Base-by-base conservation (phyloP, 2,329 filamentous ascomycete genomes). In the Ambrosiella xylebori region DNA sequence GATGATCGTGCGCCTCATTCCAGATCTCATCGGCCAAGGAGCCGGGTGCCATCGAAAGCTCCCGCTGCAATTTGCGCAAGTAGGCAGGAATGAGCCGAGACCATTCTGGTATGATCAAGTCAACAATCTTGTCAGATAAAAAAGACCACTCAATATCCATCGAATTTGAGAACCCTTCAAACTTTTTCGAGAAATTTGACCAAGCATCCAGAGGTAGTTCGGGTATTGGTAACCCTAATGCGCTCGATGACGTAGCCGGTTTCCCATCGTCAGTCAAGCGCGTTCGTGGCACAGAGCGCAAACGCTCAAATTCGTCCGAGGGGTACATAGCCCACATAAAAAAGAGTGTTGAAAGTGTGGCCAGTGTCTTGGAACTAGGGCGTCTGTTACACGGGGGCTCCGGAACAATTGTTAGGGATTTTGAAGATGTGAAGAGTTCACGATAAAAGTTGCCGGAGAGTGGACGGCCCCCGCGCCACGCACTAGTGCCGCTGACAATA, bases 1-100 rank as follows among this genome's bases (percentile, higher is more conserved):
- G 75, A 0, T 89, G 81, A 66, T 97, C 87, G 17, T 89, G 86
- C 0, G 93, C 88, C 65, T 97, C 91, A 62, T 77, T 75, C 93
- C 93, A 97, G 60, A 98, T 93, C 64, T 96, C 87, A 66, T 94
- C 85, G 11, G 91, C 88, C 47, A 98, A 73, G 0, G 89, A 95
- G 1, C 89, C 91, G 0, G 88, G 86, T 0, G 85, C 81, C 81
- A 93, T 85, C 39, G 88, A 93, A 13, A 96, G 75, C 70, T 97
- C 91, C 19, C 80, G 80, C 67, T 95, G 89, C 39, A 97, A 77
- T 68, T 95, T 96, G 61, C 80, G 77, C 58, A 94, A 73, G 57
- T 87, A 88, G 2, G 75, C 82, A 0, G 90, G 90, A 15, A 96
- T 73, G 47, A 80, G 68, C 62, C 81, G 84, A 39, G 85, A 82